phyloP scores from a whole-genome alignment of 306 rosid genomes.

The Pueraria montana region DNA sequence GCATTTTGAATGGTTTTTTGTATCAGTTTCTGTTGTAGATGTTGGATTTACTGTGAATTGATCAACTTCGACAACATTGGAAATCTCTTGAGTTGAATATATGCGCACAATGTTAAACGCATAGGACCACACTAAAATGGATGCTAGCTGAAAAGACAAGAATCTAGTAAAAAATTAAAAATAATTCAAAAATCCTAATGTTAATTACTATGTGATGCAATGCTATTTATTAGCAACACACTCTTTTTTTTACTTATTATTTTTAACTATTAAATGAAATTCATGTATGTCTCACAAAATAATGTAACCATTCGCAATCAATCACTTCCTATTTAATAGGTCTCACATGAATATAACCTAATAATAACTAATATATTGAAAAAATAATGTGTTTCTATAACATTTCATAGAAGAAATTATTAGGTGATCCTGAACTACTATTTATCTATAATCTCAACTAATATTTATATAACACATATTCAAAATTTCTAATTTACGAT shows the following conservation, averaged over 20 bases:
- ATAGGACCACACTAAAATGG: conserved; percentile 53
- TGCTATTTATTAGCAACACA: not conserved
- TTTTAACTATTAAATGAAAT: not conserved
- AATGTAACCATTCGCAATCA: not conserved
- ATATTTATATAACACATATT: no score
- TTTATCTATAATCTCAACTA: no score
- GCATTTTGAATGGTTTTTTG: conserved; percentile 35
- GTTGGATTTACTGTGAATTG: not conserved
- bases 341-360: not conserved
- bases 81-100: conserved; percentile 26
- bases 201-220: not conserved
- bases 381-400: not conserved
- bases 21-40: conserved; percentile 14
- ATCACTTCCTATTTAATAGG: not conserved
- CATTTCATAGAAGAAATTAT: not conserved
- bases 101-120: conserved; percentile 52
- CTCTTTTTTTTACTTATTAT: not conserved
- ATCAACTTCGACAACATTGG: conserved; percentile 22
- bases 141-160: conserved; percentile 40
- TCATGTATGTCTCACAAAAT: not conserved
- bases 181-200: not conserved
- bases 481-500: no score
- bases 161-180: not conserved
- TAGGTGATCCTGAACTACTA: no score
- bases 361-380: not conserved